Percentiles rank a stretch among this genome's conserved stretches.
phyloP scores from a whole-genome alignment of 2,329 filamentous ascomycete genomes.

The Ophiostoma australiae region DNA sequence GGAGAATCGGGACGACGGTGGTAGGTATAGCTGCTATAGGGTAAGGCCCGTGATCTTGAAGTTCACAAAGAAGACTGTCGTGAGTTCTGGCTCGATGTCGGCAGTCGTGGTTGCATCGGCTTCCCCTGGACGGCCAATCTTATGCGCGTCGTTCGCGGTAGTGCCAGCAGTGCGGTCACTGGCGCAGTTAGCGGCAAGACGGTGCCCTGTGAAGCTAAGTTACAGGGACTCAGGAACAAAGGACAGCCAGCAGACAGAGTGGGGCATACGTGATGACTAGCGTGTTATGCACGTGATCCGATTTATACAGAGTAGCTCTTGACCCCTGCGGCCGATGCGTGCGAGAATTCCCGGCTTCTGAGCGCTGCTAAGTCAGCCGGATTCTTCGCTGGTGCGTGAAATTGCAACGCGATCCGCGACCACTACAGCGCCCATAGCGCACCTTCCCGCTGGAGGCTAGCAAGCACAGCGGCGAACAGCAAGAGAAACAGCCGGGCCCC shows the following conservation, averaged over 20 bases:
- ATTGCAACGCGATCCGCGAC: slow-evolving; percentile 25
- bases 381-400: slow-evolving; percentile 20
- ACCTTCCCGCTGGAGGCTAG: neutral
- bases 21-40: neutral
- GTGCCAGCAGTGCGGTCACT: slow-evolving; percentile 20
- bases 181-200: slow-evolving; percentile 6
- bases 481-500: slow-evolving; percentile 16
- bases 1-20: neutral
- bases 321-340: slow-evolving; percentile 18
- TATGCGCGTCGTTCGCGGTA: slow-evolving; percentile 24
- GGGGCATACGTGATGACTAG: neutral
- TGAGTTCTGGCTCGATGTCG: neutral
- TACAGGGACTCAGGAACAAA: neutral
- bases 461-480: neutral
- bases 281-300: slow-evolving; percentile 13
- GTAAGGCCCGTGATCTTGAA: neutral
- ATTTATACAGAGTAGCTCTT: neutral
- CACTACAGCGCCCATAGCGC: neutral
- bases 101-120: slow-evolving; percentile 17
- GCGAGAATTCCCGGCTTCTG: slow-evolving; percentile 24
- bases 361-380: slow-evolving; percentile 13
- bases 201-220: neutral
- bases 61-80: neutral
- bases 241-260: neutral
- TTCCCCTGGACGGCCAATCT: slow-evolving; percentile 12